phyloP scores from a whole-genome alignment of 2,329 filamentous ascomycete genomes.

The Fusarium sterilihyphosum region DNA sequence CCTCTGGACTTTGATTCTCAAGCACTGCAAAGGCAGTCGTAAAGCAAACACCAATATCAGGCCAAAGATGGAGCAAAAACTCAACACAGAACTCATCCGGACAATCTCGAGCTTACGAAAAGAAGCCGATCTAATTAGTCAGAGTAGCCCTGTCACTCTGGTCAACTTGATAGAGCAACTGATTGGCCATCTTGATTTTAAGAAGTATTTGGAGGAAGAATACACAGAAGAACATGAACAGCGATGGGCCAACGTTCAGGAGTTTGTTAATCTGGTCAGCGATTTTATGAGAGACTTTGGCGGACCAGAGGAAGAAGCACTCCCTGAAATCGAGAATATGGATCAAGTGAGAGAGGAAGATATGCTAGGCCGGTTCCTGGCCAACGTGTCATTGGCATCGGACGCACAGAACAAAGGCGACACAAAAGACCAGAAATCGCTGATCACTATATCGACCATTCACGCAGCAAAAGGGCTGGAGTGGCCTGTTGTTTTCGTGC shows the following conservation, averaged over 20 bases:
- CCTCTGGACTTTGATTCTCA: conserved; percentile 77
- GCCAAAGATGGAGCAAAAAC: conserved; percentile 61
- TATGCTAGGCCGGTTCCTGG: conserved; percentile 80
- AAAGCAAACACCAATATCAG: conserved; percentile 60
- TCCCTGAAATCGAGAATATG: conserved; percentile 76
- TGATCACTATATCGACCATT: conserved; percentile 93
- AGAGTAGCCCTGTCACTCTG: conserved; percentile 48
- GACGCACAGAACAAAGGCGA: conserved; percentile 75
- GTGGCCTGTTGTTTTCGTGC: conserved; percentile 95
- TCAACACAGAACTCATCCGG: conserved; percentile 61
- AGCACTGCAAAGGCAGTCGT: conserved; percentile 62
- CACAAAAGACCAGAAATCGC: conserved; percentile 63
- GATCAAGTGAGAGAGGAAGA: conserved; percentile 73
- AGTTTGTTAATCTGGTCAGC: conserved; percentile 81
- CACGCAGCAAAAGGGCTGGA: conserved; percentile 96
- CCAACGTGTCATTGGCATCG: conserved; percentile 87
- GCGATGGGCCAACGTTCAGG: conserved; percentile 88
- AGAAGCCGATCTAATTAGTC: conserved; percentile 43
- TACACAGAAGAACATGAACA: conserved; percentile 80
- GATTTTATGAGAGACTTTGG: conserved; percentile 69
- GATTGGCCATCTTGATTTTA: conserved; percentile 74
- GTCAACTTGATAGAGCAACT: conserved; percentile 62
- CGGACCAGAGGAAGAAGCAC: conserved; percentile 61
- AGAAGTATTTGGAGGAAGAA: conserved; percentile 76
- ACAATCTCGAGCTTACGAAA: conserved; percentile 50